phyloP scores from a whole-genome alignment of 192 early-diverging fungal species.

The Entomortierella lignicola region DNA sequence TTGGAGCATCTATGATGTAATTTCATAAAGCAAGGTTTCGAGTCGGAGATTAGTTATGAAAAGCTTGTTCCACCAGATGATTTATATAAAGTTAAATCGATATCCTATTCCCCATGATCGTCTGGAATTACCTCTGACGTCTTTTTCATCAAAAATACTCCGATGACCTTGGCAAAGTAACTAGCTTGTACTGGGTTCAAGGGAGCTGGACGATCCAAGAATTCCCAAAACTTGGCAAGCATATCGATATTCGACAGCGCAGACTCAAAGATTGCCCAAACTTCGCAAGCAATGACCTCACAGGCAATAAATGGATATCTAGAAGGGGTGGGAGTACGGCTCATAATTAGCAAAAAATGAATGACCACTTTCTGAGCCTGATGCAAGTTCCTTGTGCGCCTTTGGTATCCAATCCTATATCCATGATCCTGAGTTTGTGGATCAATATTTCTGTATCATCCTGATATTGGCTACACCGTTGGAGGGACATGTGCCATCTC shows the following conservation, averaged over 20 bases:
- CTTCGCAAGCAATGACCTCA: conserved; percentile 83
- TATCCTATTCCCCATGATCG: too few species aligned
- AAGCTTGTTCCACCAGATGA: too few species aligned
- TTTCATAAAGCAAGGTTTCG: too few species aligned
- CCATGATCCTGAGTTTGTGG: neutral
- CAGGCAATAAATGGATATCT: conserved; percentile 90
- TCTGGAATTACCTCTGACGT: conserved; percentile 82
- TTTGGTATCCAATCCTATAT: neutral
- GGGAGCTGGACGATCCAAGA: conserved; percentile 81
- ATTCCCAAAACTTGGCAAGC: conserved; percentile 86
- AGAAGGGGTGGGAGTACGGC: too few species aligned
- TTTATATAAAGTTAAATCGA: too few species aligned
- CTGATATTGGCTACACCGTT: neutral
- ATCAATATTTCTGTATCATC: neutral
- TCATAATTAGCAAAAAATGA: too few species aligned
- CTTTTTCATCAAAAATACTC: conserved; percentile 89
- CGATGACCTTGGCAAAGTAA: conserved; percentile 93
- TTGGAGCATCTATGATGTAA: conserved; percentile 74
- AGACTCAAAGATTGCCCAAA: conserved; percentile 80
- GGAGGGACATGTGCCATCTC: conserved; percentile 5
- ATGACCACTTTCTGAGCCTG: too few species aligned
- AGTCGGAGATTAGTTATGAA: too few species aligned
- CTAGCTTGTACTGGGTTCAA: conserved; percentile 86
- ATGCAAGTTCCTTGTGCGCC: neutral
- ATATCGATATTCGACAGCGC: conserved; percentile 77